These are phyloP conservation scores for Hypoxylon sp. DNA, from an alignment of 2,329 filamentous ascomycete species.

Conservation along the genomic window DNA sequence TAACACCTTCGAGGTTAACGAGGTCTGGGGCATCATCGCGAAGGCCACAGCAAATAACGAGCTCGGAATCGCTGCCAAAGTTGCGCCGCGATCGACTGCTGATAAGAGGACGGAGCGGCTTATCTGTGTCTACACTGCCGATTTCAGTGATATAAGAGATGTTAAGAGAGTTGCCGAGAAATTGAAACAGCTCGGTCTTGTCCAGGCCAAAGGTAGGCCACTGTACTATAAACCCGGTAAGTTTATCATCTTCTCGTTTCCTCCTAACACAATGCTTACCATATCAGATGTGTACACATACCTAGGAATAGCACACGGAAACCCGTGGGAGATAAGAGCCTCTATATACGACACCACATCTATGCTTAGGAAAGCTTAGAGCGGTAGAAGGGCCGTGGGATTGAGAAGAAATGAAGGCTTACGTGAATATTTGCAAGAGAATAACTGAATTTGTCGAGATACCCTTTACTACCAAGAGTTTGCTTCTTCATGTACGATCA, in stretches of 20 bases:
- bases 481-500: conserved; percentile 30
- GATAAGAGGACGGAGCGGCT: conserved; percentile 66
- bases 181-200: conserved; percentile 74
- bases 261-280: conserved; percentile 4
- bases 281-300: conserved; percentile 76
- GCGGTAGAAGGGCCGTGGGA: conserved; percentile 29
- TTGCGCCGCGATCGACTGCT: conserved; percentile 69
- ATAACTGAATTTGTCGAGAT: conserved; percentile 39
- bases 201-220: conserved; percentile 61
- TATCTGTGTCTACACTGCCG: conserved; percentile 83
- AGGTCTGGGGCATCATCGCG: conserved; percentile 76
- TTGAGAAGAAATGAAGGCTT: conserved; percentile 13
- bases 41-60: conserved; percentile 76
- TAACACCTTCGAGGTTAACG: conserved; percentile 66
- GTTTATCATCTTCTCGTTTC: conserved; percentile 47
- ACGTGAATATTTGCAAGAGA: conserved; percentile 11
- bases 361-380: conserved; percentile 52
- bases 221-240: conserved; percentile 86
- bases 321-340: conserved; percentile 73
- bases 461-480: conserved; percentile 36
- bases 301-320: conserved; percentile 72
- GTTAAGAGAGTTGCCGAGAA: conserved; percentile 76
- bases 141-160: conserved; percentile 79
- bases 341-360: conserved; percentile 68
- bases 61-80: conserved; percentile 81